Conservation (phyloP, 2,329 filamentous ascomycete genomes). For the Aspergillus sp. region DNA sequence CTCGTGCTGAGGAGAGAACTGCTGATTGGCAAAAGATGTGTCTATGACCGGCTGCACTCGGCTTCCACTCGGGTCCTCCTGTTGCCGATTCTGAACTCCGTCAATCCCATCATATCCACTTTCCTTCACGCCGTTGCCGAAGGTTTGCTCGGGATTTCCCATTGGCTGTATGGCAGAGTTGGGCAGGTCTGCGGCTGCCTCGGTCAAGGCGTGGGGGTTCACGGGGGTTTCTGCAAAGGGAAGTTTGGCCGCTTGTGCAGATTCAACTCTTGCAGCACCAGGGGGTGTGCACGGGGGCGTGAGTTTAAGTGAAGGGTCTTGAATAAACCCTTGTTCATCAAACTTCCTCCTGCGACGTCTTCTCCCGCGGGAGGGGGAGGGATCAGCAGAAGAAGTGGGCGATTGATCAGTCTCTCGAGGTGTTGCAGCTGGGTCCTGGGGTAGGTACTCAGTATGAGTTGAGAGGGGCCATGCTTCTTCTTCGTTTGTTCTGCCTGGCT, state of each 20-base stretch:
- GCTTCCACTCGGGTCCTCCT: background rate
- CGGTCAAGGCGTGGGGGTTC: slow-evolving; percentile 12
- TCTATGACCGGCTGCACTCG: slow-evolving; percentile 28
- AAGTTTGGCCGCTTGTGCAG: background rate
- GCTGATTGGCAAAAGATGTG: slow-evolving; percentile 39
- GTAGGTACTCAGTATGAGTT: slow-evolving; percentile 3
- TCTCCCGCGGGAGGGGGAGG: slow-evolving; percentile 16
- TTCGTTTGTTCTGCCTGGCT: background rate
- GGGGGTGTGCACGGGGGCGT: slow-evolving; percentile 42
- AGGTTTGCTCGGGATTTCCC: slow-evolving; percentile 9
- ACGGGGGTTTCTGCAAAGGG: slow-evolving; percentile 4
- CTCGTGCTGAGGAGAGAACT: slow-evolving; percentile 28
- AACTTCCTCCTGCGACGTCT: slow-evolving; percentile 32
- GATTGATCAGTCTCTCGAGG: slow-evolving; percentile 4
- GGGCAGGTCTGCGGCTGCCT: background rate
- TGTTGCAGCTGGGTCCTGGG: slow-evolving; percentile 3
- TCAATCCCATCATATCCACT: background rate
- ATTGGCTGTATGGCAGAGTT: background rate
- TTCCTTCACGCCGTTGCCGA: background rate
- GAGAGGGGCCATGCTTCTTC: background rate
- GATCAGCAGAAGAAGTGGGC: background rate
- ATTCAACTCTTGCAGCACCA: slow-evolving; percentile 16
- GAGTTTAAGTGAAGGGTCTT: slow-evolving; percentile 27
- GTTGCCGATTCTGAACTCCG: background rate
- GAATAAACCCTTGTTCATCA: slow-evolving; percentile 23